Conservation (phyloP, 2,329 filamentous ascomycete genomes). For the Aspergillus sp. region DNA sequence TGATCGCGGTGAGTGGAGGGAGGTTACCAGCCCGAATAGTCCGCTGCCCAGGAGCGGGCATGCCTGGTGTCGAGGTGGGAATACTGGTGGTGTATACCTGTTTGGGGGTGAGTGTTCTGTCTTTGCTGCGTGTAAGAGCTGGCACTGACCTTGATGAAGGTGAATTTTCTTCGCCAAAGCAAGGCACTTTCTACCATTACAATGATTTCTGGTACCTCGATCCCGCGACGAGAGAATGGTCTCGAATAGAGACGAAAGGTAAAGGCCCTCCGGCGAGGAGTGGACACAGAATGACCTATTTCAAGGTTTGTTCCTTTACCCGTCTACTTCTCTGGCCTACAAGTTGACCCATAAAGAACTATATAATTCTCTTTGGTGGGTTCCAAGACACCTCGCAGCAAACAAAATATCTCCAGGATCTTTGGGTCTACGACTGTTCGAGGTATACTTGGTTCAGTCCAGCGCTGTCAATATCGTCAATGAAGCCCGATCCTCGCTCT, state of each 20-base stretch:
- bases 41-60: constrained; percentile 86
- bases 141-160: constrained; percentile 31
- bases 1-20: constrained; percentile 80
- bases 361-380: constrained; percentile 88
- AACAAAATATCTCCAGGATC: constrained; percentile 84
- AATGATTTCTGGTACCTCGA: constrained; percentile 97
- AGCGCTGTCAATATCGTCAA: constrained; percentile 62
- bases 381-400: constrained; percentile 95
- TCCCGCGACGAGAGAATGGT: constrained; percentile 78
- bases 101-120: constrained; percentile 57
- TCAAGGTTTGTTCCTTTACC: constrained; percentile 47
- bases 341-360: constrained; percentile 46
- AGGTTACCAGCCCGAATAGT: constrained; percentile 81
- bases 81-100: constrained; percentile 75
- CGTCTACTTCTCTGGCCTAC: background rate
- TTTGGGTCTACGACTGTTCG: constrained; percentile 91
- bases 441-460: constrained; percentile 79
- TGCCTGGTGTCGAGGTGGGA: constrained; percentile 85
- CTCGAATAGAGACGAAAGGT: constrained; percentile 64
- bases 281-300: constrained; percentile 93
- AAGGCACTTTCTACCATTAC: constrained; percentile 98
- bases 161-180: constrained; percentile 92
- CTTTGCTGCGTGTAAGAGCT: background rate
- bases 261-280: constrained; percentile 75
- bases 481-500: constrained; percentile 82